Base-by-base conservation (phyloP, 768 basidiomycete species). In the Kwoniella dejecticola region DNA sequence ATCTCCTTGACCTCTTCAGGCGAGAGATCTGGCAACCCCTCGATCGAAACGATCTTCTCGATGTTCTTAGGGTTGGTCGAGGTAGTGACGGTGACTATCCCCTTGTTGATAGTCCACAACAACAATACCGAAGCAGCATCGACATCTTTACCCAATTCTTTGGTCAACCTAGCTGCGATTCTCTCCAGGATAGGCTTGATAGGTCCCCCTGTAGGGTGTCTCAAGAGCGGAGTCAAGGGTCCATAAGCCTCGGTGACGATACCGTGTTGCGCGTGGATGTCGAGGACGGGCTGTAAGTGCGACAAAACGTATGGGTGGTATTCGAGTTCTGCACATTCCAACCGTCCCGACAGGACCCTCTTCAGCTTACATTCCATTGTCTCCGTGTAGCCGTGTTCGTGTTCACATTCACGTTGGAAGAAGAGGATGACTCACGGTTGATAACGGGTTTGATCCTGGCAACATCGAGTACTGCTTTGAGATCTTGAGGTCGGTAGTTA, bases 1-100 rank as follows among this genome's bases (percentile, higher is more conserved):
- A 80, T 78, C 70, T 80, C 75, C 15, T 70, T 49, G 23, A 79
- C 69, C 70, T 80, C 79, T 30, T 74, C 75, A n/a, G 33, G 15
- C 2, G 63, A 68, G 46, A 78, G 52, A 30, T 71, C 67, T 7
- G 68, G 66, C 44, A 73, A 45, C 5, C 53, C 41, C 1, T 67
- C 66, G 5, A 68, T 63, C n/a, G 38, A 50, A 10, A 66, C 68
- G 17, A 77, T 52, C 68, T 71, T 72, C 36, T 67, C 31, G 47
- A 79, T 68, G 26, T 60, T 64, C 1, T 60, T 73, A 8, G 59
- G 47, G 17, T 77, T 77, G 0, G 53, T 64, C 0, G 60, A 57
- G 13, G 75, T 66, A 0, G 74, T 76, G 17, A 79, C 69, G 8
- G 66, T 72, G 8, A 76, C 67, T n/a, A 67, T 70, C 5, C 63